Evolutionary conservation across 2,329 filamentous ascomycete genomes (phyloP).

Genomic region (Neoscytalidium dimidiatum): DNA sequence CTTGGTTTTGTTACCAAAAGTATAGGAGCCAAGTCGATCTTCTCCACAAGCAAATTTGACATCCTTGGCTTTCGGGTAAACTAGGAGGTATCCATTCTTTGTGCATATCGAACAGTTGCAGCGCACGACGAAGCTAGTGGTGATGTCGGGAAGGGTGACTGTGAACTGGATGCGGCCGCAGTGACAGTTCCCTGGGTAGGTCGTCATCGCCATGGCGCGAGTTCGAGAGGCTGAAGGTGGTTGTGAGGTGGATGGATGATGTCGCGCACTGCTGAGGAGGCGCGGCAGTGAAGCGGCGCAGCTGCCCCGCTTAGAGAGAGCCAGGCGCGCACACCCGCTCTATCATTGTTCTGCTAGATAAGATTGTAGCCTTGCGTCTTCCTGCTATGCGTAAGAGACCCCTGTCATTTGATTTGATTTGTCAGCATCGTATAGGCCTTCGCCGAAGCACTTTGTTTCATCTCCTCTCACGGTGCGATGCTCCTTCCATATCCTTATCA

Average conservation of each 20-base stretch:
- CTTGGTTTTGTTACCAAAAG: constrained; percentile 29
- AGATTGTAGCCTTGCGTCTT: no score
- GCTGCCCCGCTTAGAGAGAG: no score
- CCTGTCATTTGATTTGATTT: no score
- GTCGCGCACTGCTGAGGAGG: no score
- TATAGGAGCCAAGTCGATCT: constrained; percentile 27
- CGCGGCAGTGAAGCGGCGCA: not conserved
- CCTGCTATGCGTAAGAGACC: no score
- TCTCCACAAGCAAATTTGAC: constrained; percentile 31
- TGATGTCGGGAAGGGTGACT: constrained; percentile 51
- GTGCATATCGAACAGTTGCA: constrained; percentile 55
- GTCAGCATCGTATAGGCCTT: no score
- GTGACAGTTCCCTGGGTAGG: constrained; percentile 55
- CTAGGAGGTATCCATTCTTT: constrained; percentile 50
- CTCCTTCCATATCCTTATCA: no score
- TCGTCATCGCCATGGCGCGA: constrained; percentile 22
- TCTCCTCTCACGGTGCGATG: no score
- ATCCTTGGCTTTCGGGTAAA: constrained; percentile 31
- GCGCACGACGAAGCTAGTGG: constrained; percentile 48
- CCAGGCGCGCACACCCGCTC: no score
- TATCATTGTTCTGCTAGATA: no score
- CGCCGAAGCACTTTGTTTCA: no score
- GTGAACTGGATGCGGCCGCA: constrained; percentile 55
- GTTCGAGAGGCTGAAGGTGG: not conserved
- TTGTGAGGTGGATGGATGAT: no score